phyloP scores from a whole-genome alignment of 2,329 filamentous ascomycete species.

The Fusarium paranaense region DNA sequence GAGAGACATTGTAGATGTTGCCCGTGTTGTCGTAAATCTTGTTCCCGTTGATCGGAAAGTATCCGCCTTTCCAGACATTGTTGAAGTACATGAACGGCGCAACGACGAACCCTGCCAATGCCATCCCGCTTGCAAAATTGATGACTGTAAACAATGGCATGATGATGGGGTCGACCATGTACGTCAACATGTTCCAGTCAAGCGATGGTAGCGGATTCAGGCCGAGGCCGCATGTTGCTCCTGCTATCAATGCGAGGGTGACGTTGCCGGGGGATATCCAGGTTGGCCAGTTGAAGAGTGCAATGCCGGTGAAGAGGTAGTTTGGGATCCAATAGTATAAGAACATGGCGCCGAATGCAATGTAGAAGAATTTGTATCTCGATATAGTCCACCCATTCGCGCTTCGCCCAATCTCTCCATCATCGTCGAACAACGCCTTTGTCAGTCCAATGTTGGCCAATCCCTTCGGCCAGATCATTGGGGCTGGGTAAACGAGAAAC shows the following conservation, averaged over 20 bases:
- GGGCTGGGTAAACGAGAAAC: constrained; percentile 61
- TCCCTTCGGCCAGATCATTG: constrained; percentile 63
- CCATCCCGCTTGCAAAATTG: constrained; percentile 50
- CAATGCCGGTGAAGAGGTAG: constrained; percentile 60
- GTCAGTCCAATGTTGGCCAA: constrained; percentile 60
- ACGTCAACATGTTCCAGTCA: constrained; percentile 54
- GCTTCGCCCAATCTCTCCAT: constrained; percentile 34
- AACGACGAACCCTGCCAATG: constrained; percentile 64
- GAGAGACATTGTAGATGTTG: constrained; percentile 60
- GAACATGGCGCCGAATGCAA: constrained; percentile 59
- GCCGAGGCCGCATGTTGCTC: constrained; percentile 52
- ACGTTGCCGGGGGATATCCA: constrained; percentile 60
- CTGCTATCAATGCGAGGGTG: constrained; percentile 50
- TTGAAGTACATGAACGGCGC: constrained; percentile 61
- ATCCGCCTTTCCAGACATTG: constrained; percentile 61
- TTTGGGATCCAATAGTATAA: constrained; percentile 64
- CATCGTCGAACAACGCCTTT: constrained; percentile 34
- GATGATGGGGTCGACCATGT: constrained; percentile 46
- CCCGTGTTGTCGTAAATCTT: constrained; percentile 69
- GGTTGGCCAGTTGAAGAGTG: constrained; percentile 61
- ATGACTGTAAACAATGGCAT: constrained; percentile 46
- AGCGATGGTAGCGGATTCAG: constrained; percentile 54
- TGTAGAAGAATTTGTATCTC: constrained; percentile 56
- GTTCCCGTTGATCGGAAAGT: constrained; percentile 66
- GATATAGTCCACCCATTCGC: constrained; percentile 39